A percentile compares a stretch with the other conserved stretches of the same genome.
Conservation (phyloP, 2,329 filamentous ascomycete genomes). For the Sporothrix humicola region DNA sequence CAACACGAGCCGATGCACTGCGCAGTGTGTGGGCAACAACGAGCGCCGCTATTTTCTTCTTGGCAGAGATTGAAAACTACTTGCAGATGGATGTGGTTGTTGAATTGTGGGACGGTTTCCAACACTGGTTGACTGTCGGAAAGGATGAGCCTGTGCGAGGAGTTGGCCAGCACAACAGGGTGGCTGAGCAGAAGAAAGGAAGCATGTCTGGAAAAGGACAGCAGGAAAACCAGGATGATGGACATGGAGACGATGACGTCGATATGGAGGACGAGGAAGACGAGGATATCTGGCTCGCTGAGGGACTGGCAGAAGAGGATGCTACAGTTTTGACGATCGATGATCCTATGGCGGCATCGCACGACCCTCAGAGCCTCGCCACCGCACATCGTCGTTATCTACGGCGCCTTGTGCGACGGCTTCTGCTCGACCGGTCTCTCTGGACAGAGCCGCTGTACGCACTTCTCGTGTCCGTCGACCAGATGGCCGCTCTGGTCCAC, state of each 20-base stretch:
- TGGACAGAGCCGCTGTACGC: conserved; percentile 71
- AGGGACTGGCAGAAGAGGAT: conserved; percentile 30
- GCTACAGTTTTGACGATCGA: conserved; percentile 35
- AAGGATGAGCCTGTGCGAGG: conserved; percentile 42
- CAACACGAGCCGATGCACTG: conserved; percentile 68
- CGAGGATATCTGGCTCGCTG: conserved; percentile 52
- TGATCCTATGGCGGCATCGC: conserved; percentile 38
- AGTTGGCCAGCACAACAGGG: conserved; percentile 16
- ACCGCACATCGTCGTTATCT: conserved; percentile 81
- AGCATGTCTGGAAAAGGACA: neutral
- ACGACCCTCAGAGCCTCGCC: conserved; percentile 83
- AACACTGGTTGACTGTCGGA: conserved; percentile 69
- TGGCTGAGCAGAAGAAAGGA: neutral
- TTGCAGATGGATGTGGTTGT: conserved; percentile 88
- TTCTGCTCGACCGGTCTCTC: conserved; percentile 65
- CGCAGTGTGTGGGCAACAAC: conserved; percentile 89
- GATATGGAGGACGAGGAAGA: conserved; percentile 42
- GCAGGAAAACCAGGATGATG: neutral
- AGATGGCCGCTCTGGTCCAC: conserved; percentile 75
- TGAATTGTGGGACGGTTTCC: conserved; percentile 80
- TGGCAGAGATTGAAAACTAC: conserved; percentile 85
- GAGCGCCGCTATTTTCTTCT: conserved; percentile 84
- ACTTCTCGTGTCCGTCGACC: conserved; percentile 77
- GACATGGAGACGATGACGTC: conserved; percentile 4
- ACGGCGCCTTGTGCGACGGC: conserved; percentile 65